phyloP scores from a whole-genome alignment of 129 eudicot species.

The Tagetes patula region DNA sequence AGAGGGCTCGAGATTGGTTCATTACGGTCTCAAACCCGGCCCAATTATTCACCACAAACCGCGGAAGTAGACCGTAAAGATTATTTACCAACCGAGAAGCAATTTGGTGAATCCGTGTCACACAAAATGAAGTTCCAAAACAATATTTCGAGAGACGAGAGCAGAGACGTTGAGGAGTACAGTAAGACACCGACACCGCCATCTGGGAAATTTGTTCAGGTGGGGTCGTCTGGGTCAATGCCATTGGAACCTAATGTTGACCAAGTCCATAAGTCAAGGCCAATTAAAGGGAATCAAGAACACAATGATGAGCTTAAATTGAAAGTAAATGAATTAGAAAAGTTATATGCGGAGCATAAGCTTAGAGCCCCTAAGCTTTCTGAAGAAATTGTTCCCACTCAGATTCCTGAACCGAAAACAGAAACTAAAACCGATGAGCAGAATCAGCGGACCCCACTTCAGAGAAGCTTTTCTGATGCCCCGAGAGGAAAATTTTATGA shows the following conservation, averaged over 20 bases:
- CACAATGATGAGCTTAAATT: conserved; percentile 80
- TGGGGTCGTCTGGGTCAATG: conserved; percentile 41
- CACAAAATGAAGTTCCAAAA: conserved; percentile 47
- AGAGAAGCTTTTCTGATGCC: conserved; percentile 52
- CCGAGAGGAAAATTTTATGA: conserved; percentile 72
- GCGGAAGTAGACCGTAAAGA: conserved; percentile 36
- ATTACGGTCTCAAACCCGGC: conserved; percentile 27
- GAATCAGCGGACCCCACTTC: conserved; percentile 41
- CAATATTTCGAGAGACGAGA: conserved; percentile 47
- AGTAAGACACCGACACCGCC: conserved; percentile 32
- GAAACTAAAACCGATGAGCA: conserved; percentile 40
- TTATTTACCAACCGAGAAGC: conserved; percentile 35
- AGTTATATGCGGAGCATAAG: conserved; percentile 92
- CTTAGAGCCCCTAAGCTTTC: conserved; percentile 71
- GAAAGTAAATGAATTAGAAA: conserved; percentile 96
- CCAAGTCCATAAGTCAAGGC: conserved; percentile 62
- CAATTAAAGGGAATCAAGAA: conserved; percentile 82
- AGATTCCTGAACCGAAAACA: conserved; percentile 25
- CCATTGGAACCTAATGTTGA: conserved; percentile 46
- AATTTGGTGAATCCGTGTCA: conserved; percentile 41
- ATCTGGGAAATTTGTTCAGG: conserved; percentile 46
- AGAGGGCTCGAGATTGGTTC: conserved; percentile 33
- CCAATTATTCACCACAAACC: conserved; percentile 19
- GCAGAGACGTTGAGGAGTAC: conserved; percentile 35
- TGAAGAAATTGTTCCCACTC: conserved; percentile 49